Evolutionary conservation across 1,284 basidiomycete genomes (phyloP).

Genomic region (Bondarzewia mesenterica): DNA sequence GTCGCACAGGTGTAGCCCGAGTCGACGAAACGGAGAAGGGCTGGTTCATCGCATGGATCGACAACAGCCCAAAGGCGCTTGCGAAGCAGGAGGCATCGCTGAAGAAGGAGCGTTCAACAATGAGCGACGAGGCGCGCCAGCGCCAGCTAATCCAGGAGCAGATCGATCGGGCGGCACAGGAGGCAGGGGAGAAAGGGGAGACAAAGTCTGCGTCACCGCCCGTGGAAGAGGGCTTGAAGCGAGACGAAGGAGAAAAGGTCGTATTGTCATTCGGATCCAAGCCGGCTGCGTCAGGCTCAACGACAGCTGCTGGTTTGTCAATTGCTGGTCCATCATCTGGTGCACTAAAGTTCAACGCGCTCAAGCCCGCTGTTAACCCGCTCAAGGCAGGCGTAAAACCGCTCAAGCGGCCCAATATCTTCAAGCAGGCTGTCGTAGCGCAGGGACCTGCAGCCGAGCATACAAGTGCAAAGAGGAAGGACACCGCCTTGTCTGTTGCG

Average conservation of each 20-base stretch:
- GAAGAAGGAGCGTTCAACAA: constrained; percentile 89
- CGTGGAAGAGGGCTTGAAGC: constrained; percentile 57
- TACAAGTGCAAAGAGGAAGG: constrained; percentile 41
- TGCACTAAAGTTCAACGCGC: constrained; percentile 59
- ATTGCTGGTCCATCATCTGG: background rate
- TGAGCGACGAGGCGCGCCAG: constrained; percentile 93
- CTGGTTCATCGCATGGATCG: constrained; percentile 22
- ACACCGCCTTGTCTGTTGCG: constrained; percentile 63
- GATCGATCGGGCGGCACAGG: constrained; percentile 74
- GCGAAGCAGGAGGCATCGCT: constrained; percentile 84
- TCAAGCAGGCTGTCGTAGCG: constrained; percentile 43
- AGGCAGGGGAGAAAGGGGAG: constrained; percentile 18
- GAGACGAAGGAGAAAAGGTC: constrained; percentile 70
- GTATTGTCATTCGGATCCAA: constrained; percentile 63
- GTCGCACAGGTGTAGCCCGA: constrained; percentile 63
- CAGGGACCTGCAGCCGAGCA: constrained; percentile 10
- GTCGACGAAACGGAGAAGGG: constrained; percentile 1
- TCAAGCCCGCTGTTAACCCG: constrained; percentile 44
- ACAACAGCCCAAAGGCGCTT: constrained; percentile 89
- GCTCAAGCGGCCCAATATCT: constrained; percentile 58
- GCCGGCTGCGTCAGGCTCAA: constrained; percentile 25
- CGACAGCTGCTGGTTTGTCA: constrained; percentile 23
- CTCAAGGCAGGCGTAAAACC: constrained; percentile 36
- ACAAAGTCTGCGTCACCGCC: constrained; percentile 25
- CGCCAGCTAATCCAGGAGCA: constrained; percentile 88